Conservation (phyloP, 2,329 filamentous ascomycete species). For the Annulohypoxylon truncatum region DNA sequence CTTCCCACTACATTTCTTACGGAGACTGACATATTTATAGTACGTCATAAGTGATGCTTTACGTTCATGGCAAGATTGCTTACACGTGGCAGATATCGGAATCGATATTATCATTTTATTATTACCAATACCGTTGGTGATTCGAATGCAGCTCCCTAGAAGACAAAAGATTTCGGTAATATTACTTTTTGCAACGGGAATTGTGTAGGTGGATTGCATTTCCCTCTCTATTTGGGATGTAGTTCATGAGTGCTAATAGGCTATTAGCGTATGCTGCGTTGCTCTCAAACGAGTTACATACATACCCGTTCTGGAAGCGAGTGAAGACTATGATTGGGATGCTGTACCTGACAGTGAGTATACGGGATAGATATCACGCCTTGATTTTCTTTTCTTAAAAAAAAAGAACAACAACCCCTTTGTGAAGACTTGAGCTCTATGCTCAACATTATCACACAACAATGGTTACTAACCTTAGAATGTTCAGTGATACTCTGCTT, state of each 20-base stretch:
- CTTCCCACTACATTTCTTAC: background rate
- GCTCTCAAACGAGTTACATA: constrained; percentile 38
- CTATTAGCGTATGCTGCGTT: constrained; percentile 31
- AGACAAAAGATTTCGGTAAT: constrained; percentile 35
- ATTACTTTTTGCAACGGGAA: constrained; percentile 36
- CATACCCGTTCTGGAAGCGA: constrained; percentile 35
- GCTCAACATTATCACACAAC: background rate
- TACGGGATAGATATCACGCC: background rate
- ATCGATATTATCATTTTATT: constrained; percentile 36
- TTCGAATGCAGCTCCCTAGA: constrained; percentile 35
- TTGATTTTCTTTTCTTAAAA: too few relatives aligned
- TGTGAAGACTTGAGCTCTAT: background rate
- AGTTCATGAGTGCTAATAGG: background rate
- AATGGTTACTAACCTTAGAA: constrained; percentile 1
- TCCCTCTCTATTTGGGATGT: background rate
- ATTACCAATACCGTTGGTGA: constrained; percentile 34
- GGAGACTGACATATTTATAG: constrained; percentile 16
- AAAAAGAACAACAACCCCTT: background rate
- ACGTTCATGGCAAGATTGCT: background rate
- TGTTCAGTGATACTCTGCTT: constrained; percentile 37
- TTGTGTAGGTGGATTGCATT: constrained; percentile 20
- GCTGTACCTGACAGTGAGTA: constrained; percentile 39
- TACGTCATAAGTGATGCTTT: constrained; percentile 1
- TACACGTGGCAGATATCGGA: constrained; percentile 25
- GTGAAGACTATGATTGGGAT: constrained; percentile 41